Conservation (phyloP, 2,329 filamentous ascomycete species). For the Trichoderma breve region DNA sequence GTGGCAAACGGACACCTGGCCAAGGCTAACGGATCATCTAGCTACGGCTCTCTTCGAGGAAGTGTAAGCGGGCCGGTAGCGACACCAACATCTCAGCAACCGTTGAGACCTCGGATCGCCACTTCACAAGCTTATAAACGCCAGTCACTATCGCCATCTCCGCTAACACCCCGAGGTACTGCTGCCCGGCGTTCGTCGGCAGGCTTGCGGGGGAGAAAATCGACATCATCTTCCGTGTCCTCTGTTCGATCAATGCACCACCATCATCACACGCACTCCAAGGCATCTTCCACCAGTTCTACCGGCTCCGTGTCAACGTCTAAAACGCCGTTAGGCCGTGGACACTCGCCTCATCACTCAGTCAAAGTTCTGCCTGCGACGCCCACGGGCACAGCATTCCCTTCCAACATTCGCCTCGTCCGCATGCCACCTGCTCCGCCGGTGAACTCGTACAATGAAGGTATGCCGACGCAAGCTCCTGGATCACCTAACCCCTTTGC, state of each 20-base stretch:
- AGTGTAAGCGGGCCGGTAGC: slow-evolving; percentile 27
- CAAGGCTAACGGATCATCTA: slow-evolving; percentile 29
- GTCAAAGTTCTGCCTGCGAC: slow-evolving; percentile 95
- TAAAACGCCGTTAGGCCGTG: slow-evolving; percentile 61
- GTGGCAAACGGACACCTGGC: slow-evolving; percentile 50
- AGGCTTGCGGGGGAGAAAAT: slow-evolving; percentile 86
- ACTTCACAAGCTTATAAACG: slow-evolving; percentile 57
- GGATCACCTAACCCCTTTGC: slow-evolving; percentile 59
- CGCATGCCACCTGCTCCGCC: slow-evolving; percentile 56
- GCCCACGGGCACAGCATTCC: slow-evolving; percentile 71
- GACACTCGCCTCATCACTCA: slow-evolving; percentile 79
- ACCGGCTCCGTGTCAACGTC: slow-evolving; percentile 70
- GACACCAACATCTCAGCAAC: slow-evolving; percentile 30
- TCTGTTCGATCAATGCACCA: slow-evolving; percentile 90
- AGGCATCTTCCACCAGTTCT: slow-evolving; percentile 89
- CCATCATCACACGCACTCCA: slow-evolving; percentile 83
- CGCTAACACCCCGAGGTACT: slow-evolving; percentile 82
- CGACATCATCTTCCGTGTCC: slow-evolving; percentile 91
- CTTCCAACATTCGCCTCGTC: slow-evolving; percentile 81
- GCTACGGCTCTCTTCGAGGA: slow-evolving; percentile 24
- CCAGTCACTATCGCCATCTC: slow-evolving; percentile 81
- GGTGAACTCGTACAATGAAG: slow-evolving; percentile 57
- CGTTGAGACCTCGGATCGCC: slow-evolving; percentile 31
- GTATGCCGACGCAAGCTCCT: slow-evolving; percentile 50
- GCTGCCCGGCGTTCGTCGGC: slow-evolving; percentile 73